Percentiles rank a stretch among this genome's conserved stretches.
Conservation (phyloP, 805 yeast species). For the Teunomyces atbi region DNA sequence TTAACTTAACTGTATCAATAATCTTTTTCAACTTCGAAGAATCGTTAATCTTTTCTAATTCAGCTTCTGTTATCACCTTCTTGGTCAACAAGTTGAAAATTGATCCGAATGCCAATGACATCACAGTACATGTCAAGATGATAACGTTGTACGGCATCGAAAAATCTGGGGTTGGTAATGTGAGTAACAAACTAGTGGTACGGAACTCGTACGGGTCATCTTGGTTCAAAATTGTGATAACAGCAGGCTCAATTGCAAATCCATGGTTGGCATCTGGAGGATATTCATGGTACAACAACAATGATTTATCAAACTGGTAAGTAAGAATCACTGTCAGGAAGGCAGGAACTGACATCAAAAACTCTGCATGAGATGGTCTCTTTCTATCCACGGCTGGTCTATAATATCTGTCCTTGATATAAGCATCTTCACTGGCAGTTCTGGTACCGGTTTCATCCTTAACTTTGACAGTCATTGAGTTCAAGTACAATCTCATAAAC, state of each 20-base stretch:
- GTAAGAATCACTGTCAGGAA: conserved; percentile 57
- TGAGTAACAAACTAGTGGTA: conserved; percentile 81
- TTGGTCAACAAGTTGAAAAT: conserved; percentile 76
- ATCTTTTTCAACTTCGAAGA: conserved; percentile 7
- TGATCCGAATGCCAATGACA: conserved; percentile 90
- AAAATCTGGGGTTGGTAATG: conserved; percentile 95
- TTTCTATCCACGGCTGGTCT: conserved; percentile 76
- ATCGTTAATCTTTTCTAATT: conserved; percentile 42
- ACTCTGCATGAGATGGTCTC: conserved; percentile 82
- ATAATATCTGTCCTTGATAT: conserved; percentile 57
- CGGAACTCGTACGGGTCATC: conserved; percentile 50
- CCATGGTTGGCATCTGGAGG: conserved; percentile 99
- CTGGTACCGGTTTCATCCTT: conserved; percentile 20
- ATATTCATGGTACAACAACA: conserved; percentile 82
- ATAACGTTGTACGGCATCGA: conserved; percentile 98
- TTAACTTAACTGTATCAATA: background rate
- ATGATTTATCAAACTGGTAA: conserved; percentile 82
- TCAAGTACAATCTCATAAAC: conserved; percentile 83
- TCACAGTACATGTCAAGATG: conserved; percentile 86
- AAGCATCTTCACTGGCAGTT: conserved; percentile 19
- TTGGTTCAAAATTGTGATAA: conserved; percentile 51
- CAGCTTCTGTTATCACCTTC: conserved; percentile 71
- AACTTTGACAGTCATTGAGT: conserved; percentile 51
- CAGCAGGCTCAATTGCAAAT: conserved; percentile 90
- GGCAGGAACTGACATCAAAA: conserved; percentile 64